phyloP scores from a whole-genome alignment of 768 basidiomycete genomes.

The Termitomyces sp. region DNA sequence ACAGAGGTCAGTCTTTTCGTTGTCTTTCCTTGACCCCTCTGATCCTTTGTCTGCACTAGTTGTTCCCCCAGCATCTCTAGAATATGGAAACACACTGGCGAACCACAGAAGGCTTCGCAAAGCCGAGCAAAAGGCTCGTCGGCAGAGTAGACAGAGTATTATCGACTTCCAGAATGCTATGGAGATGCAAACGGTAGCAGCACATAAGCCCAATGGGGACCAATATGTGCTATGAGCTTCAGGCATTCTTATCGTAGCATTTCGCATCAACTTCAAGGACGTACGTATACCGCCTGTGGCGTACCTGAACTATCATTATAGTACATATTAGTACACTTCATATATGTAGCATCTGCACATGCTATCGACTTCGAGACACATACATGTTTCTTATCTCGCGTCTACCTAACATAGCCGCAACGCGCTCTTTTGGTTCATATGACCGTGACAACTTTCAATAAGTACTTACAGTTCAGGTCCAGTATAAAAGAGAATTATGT shows the following conservation, averaged over 20 bases:
- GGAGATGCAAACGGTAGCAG: conserved; percentile 6
- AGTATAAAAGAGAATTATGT: too few species aligned
- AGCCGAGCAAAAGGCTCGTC: conserved; percentile 3
- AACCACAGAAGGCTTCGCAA: conserved; percentile 15
- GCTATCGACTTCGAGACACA: too few species aligned
- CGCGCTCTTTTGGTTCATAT: too few species aligned
- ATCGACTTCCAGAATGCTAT: conserved; percentile 9
- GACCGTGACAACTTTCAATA: too few species aligned
- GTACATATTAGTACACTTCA: too few species aligned
- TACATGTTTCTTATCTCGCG: background rate
- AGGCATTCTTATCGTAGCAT: background rate
- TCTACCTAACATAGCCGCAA: background rate
- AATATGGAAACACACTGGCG: conserved; percentile 8
- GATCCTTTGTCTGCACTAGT: conserved; percentile 3
- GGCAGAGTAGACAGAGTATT: conserved; percentile 16
- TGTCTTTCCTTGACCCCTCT: background rate
- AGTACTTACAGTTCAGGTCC: too few species aligned
- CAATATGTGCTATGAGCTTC: conserved; percentile 1
- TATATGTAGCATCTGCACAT: too few species aligned
- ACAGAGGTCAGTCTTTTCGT: conserved; percentile 42
- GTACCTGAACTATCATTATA: too few species aligned
- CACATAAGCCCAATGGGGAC: conserved; percentile 7
- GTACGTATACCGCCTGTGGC: background rate
- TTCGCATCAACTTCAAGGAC: background rate
- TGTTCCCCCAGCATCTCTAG: conserved; percentile 17